Base-by-base conservation (phyloP, 2,329 filamentous ascomycete genomes). In the Aspergillus uvarum region DNA sequence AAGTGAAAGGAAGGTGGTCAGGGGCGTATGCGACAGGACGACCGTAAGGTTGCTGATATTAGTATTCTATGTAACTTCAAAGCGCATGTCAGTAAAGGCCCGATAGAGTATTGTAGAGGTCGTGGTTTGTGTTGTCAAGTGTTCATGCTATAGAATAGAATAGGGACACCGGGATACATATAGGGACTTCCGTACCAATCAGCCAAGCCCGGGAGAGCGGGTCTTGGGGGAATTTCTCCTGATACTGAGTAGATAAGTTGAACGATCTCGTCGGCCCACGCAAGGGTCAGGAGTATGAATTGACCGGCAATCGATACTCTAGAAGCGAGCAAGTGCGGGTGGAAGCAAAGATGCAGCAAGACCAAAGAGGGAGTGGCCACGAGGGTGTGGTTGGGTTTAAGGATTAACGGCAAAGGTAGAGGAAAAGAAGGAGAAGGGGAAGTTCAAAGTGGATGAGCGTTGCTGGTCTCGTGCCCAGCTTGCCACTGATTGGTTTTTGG, bases 231-330 rank as follows among this genome's bases (percentile, higher is more conserved):
- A 16, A 16, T 35, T 19, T 56, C 22, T 57, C 35, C 47, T 44
- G 7, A 29, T 29, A 29, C 26, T 1, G 26, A n/a, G 14, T 29
- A 29, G 32, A 44, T 47, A 26, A 35, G 51, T 16, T 53, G 51
- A 42, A 42, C 35, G 22, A 26, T 44, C 19, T 31, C 14, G 35
- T 21, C 14, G 44, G 51, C 16, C 6, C 38, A 44, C 48, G 48
- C 22, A 10, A 29, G 29, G 52, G 19, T 47, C n/a, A 51, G n/a
- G 47, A 63, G 59, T 56, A 59, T 48, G 22, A 66, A 65, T 65
- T 58, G 62, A 47, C 61, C 60, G 54, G 60, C 63, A 67, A 67
- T 62, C 58, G 59, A 61, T 50, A 60, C 59, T 59, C 47, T 22
- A 31, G 12, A 12, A 47, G 49, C 12, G 12, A 44, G 38, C 38